phyloP scores from a whole-genome alignment of 352 stramenopile species.

The Globisporangium uncinulatum region DNA sequence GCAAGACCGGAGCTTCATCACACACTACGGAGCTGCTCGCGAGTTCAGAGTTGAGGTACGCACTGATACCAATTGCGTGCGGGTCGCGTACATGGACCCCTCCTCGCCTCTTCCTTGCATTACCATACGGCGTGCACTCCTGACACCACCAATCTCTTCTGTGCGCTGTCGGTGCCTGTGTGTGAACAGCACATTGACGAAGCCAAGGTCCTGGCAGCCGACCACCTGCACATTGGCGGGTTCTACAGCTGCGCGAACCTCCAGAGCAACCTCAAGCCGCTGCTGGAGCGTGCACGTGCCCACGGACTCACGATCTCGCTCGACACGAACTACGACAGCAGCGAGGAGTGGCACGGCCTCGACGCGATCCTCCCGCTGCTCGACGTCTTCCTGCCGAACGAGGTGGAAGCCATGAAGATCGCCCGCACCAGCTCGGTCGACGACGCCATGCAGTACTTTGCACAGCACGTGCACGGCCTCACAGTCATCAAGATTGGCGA shows the following conservation, averaged over 20 bases:
- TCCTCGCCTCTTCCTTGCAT: too few relatives aligned
- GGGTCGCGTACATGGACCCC: too few relatives aligned
- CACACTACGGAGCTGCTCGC: constrained; percentile 67
- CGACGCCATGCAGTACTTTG: constrained; percentile 48
- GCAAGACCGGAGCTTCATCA: constrained; percentile 79
- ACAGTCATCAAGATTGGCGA: constrained; percentile 71
- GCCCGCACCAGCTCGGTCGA: constrained; percentile 39
- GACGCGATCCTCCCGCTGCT: constrained; percentile 59
- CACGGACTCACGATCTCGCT: constrained; percentile 72
- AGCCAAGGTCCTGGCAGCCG: constrained; percentile 38
- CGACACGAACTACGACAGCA: constrained; percentile 82
- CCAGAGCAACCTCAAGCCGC: constrained; percentile 44
- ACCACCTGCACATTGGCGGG: constrained; percentile 75
- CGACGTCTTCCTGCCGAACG: constrained; percentile 82
- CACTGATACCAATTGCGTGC: too few relatives aligned
- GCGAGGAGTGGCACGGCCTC: constrained; percentile 56
- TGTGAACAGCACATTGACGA: constrained; percentile 53
- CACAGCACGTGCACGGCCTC: constrained; percentile 29
- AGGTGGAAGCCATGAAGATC: constrained; percentile 74
- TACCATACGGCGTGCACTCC: too few relatives aligned
- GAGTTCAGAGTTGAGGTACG: constrained; percentile 54
- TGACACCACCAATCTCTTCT: too few relatives aligned
- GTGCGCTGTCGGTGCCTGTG: too few relatives aligned
- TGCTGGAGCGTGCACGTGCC: constrained; percentile 48
- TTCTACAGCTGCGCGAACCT: constrained; percentile 77